Base-by-base conservation (phyloP, 73 alveolate genomes). In the Paramecium bursaria region DNA sequence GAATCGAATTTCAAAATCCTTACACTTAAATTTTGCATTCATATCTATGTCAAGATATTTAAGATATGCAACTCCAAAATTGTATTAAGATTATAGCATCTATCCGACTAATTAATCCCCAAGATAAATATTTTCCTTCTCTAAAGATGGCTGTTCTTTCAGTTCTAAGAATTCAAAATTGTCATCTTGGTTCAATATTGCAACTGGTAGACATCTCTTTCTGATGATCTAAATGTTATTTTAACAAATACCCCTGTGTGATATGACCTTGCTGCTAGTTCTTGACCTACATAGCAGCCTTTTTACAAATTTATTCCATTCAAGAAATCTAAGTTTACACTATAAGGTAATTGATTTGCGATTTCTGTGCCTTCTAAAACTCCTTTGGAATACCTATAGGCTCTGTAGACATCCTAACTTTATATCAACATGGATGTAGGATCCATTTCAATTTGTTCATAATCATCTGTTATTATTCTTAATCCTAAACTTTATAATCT, bases 241-340 rank as follows among this genome's bases (percentile, higher is more conserved):
- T 89, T 92, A 25, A 95, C 77, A 29, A 92, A 26, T 2, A 85
- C 90, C 6, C 97, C 97, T 3, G 86, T 86, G 13, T 91, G 94
- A 52, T 44, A 74, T n/a, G 95, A 73, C 52, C 97, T 92, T 74
- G 94, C 85, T 15, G 88, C 74, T 13, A 92, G 50, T 57, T 92
- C 97, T 57, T 92, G 86, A 10, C 97, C 97, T 48, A 90, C 86
- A 55, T 92, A 92, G 85, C 97, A 92, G 17, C 97, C 97, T 80
- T 92, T 92, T 23, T 26, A 54, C 23, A 85, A 73, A 6, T 75
- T 46, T 6, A 92, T 87, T 13, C 91, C 86, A 67, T 92, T 92
- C 82, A 91, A 31, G 14, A 73, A 46, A 30, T 92, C 88, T 29
- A 90, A 55, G 50, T 87, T 74, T 14, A 48, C 67, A 26, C 74